Evolutionary conservation across 305 asterid genomes (phyloP).

Genomic region (Fraxinus nigra): DNA sequence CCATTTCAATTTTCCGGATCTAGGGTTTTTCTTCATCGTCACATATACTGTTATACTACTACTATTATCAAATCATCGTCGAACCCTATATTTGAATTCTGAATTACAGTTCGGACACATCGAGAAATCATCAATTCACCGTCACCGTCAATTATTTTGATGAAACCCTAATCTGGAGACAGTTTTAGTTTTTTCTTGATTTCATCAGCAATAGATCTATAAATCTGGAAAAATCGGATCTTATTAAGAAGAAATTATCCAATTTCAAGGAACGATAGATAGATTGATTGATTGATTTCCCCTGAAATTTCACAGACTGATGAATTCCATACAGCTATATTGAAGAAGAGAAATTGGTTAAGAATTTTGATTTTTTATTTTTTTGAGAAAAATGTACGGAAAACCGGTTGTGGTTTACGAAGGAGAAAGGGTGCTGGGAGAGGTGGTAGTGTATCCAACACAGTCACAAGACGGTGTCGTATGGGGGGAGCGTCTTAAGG

Average conservation of each 20-base stretch:
- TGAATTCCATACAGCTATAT: conserved; percentile 13
- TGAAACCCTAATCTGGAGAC: conserved; percentile 27
- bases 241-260: conserved; percentile 28
- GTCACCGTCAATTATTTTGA: conserved; percentile 21
- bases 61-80: conserved; percentile 1
- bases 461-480: conserved; percentile 46
- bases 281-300: conserved; percentile 29
- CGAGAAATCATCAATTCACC: conserved; percentile 6
- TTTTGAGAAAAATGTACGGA: conserved; percentile 35
- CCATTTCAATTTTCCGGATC: conserved; percentile 32
- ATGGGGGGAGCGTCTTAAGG: conserved; percentile 48
- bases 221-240: conserved; percentile 50
- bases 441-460: conserved; percentile 56
- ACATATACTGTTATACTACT: neutral
- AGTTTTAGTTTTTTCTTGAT: conserved; percentile 13
- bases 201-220: conserved; percentile 30
- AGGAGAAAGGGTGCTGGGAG: conserved; percentile 77
- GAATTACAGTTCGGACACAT: neutral
- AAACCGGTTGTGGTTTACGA: conserved; percentile 57
- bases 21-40: conserved; percentile 35
- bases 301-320: conserved; percentile 26
- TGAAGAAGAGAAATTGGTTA: conserved; percentile 29
- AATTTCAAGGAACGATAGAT: conserved; percentile 23
- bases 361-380: conserved; percentile 17
- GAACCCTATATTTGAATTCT: neutral